These are phyloP conservation scores for Xylaria castorea DNA, from an alignment of 495 filamentous ascomycete species.

Conservation along the genomic window DNA sequence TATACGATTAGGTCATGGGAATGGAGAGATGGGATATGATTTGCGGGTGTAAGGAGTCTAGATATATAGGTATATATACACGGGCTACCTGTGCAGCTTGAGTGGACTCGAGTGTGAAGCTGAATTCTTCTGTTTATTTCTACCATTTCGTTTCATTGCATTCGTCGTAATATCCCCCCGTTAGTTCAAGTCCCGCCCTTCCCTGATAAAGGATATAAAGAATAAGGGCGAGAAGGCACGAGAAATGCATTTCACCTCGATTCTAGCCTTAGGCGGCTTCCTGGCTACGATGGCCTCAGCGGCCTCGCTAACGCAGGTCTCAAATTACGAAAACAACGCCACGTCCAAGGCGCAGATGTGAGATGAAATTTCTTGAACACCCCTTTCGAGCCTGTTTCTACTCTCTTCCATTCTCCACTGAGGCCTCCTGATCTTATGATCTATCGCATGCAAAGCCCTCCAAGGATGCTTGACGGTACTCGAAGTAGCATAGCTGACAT, in stretches of 20 bases:
- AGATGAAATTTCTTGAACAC: slow-evolving; percentile 1
- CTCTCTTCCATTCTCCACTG: background rate
- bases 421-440: background rate
- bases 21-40: background rate
- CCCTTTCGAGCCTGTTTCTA: background rate
- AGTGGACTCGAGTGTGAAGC: background rate
- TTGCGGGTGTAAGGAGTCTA: background rate
- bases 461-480: background rate
- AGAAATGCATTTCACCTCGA: background rate
- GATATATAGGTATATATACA: slow-evolving; percentile 8
- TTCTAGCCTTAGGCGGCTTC: slow-evolving; percentile 16
- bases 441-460: background rate
- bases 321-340: slow-evolving; percentile 48
- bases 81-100: background rate
- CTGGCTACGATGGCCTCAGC: slow-evolving; percentile 34
- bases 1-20: background rate
- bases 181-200: background rate
- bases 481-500: background rate
- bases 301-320: slow-evolving; percentile 45
- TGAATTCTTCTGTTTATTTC: background rate
- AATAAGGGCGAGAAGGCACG: background rate
- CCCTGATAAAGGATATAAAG: background rate
- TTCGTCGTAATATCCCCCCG: background rate
- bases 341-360: slow-evolving; percentile 49
- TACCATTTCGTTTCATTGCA: background rate